These are phyloP conservation scores for Cladosporium halotolerans DNA, from an alignment of 2,329 filamentous ascomycete genomes.

Conservation along the genomic window DNA sequence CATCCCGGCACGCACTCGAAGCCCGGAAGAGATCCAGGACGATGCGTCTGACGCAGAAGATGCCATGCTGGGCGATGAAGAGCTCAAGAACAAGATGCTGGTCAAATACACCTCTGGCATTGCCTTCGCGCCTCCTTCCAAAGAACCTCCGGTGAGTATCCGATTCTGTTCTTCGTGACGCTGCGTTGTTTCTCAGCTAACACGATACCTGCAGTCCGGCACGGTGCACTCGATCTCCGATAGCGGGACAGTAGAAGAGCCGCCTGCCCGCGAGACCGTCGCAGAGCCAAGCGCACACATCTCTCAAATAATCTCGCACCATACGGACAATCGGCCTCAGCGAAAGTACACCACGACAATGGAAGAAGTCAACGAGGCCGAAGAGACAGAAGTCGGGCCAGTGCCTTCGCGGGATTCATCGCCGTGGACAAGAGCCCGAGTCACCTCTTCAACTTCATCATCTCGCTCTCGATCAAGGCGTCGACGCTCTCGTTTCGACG, in stretches of 20 bases:
- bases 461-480: too few species aligned
- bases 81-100: constrained; percentile 8
- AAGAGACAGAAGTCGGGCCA: background rate
- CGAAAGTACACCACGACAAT: background rate
- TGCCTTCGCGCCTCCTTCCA: too few species aligned
- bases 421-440: too few species aligned
- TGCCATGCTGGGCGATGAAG: background rate
- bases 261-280: too few species aligned
- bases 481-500: background rate
- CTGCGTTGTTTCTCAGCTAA: too few species aligned
- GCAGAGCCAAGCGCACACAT: background rate
- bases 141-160: background rate
- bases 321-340: background rate
- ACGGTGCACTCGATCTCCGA: too few species aligned
- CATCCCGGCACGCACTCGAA: background rate
- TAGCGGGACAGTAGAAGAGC: too few species aligned
- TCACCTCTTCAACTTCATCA: too few species aligned
- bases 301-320: background rate
- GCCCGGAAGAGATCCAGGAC: background rate
- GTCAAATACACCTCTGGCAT: background rate
- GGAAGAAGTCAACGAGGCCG: background rate
- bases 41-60: background rate
- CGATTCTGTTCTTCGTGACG: background rate
- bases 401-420: background rate
- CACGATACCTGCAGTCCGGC: too few species aligned